Base-by-base conservation (phyloP, 345 rosid genomes). In the Kandelia obovata region DNA sequence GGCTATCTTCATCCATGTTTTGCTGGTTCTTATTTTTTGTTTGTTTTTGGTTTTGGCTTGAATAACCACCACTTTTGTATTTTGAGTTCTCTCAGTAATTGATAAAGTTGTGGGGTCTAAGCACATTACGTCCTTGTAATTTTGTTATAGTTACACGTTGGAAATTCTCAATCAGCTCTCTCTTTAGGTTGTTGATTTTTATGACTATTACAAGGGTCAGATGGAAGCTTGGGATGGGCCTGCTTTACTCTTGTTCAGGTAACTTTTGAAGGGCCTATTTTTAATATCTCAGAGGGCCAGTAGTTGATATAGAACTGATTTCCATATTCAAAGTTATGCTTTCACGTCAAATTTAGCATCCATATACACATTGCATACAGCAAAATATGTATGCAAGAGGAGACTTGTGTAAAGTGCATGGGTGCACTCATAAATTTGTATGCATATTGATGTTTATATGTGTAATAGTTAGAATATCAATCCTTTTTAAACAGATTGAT, bases 221-320 rank as follows among this genome's bases (percentile, higher is more conserved):
- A 95, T 95, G 99, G 99, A 95, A 84, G 83, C 99, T 80, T 95
- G 99, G 99, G 99, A 95, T 87, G 99, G 99, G 68, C 99, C 99
- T 74, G 99, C 99, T 39, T 84, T 95, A 76, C 97, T 95, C 35
- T 79, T 92, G 79, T 95, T 95, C 89, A 95, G 99, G 99, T 92
- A 76, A 72, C 55, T 47, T 59, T 65, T 62, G 46, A 52, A 68
- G 62, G 27, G 51, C 35, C 70, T 58, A 26, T 37, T 63, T 65
- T 11, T 30, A 59, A 43, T 53, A 60, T 37, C 31, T 55, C 3
- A 53, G 5, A 35, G n/a, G 13, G 19, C 21, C 39, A 37, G 16
- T 19, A 27, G 60, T 32, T 17, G 65, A 59, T 57, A 4, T 52
- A 53, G 15, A 21, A 37, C 19, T 64, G 34, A 6, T 64, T 62